Conservation (phyloP, 768 basidiomycete genomes). For the Chiua virens region DNA sequence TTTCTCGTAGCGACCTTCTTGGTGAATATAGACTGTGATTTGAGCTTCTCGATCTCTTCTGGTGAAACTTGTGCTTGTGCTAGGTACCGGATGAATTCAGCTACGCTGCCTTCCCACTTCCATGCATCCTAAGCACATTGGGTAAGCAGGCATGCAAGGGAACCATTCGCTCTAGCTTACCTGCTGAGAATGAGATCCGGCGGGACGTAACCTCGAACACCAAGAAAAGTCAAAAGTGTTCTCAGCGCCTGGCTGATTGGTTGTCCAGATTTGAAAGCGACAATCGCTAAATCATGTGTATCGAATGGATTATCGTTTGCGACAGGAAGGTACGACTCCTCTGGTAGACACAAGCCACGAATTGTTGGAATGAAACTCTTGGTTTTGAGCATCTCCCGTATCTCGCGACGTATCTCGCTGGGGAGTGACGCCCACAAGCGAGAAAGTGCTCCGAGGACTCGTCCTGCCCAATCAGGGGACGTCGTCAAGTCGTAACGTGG, state of each 20-base stretch:
- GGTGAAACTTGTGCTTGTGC: constrained; percentile 60
- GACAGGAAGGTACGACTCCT: constrained; percentile 75
- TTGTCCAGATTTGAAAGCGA: constrained; percentile 60
- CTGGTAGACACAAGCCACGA: constrained; percentile 65
- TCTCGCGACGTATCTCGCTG: constrained; percentile 36
- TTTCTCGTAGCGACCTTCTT: constrained; percentile 39
- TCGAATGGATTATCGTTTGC: constrained; percentile 72
- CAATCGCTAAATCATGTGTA: constrained; percentile 64
- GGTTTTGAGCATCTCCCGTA: constrained; percentile 38
- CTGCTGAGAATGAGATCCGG: constrained; percentile 85
- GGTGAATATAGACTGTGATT: constrained; percentile 69
- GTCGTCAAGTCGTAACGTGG: constrained; percentile 56
- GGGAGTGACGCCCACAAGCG: constrained; percentile 70
- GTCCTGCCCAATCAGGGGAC: constrained; percentile 76
- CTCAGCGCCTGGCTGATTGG: constrained; percentile 65
- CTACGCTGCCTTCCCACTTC: constrained; percentile 79
- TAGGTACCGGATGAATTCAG: constrained; percentile 81
- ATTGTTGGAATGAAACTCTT: constrained; percentile 46
- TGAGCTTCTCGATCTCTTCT: constrained; percentile 52
- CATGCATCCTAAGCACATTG: constrained; percentile 53
- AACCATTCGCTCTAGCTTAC: constrained; percentile 33
- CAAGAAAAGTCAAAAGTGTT: constrained; percentile 60
- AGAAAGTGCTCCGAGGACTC: constrained; percentile 59
- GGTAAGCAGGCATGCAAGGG: constrained; percentile 1
- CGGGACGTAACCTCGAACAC: constrained; percentile 85